These are phyloP conservation scores for Allomyces javanicus DNA, from an alignment of 192 early-diverging fungal genomes.

Conservation along the genomic window DNA sequence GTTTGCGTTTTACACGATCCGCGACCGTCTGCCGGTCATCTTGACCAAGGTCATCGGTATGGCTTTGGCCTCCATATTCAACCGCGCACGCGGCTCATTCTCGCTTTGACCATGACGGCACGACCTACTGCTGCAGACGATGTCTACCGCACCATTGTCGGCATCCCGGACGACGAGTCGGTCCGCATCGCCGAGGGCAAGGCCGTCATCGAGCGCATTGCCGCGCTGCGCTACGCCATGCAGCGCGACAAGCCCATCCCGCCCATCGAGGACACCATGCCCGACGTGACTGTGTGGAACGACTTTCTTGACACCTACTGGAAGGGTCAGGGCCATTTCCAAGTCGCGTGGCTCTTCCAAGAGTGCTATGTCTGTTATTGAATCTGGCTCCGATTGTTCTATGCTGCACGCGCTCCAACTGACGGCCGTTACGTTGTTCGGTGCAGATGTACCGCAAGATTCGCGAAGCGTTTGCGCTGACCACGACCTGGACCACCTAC, in stretches of 20 bases:
- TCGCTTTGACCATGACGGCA: no score
- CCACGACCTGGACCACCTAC: conserved; percentile 36
- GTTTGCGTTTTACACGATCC: conserved; percentile 61
- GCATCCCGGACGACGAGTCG: conserved; percentile 11
- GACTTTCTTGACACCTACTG: conserved; percentile 29
- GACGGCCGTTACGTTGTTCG: no score
- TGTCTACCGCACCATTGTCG: conserved; percentile 28
- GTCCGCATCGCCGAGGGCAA: conserved; percentile 35
- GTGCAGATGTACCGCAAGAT: conserved; percentile 45
- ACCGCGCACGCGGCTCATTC: no score
- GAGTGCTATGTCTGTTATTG: conserved; percentile 37
- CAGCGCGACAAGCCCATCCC: conserved; percentile 32
- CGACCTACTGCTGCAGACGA: conserved; percentile 16
- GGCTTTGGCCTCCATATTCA: not conserved
- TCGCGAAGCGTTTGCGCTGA: conserved; percentile 30
- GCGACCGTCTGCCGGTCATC: conserved; percentile 62
- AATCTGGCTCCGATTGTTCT: not conserved
- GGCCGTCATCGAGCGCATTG: conserved; percentile 38
- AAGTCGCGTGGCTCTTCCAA: conserved; percentile 55
- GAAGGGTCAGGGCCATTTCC: conserved; percentile 42
- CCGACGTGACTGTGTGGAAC: conserved; percentile 50
- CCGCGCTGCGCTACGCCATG: conserved; percentile 53
- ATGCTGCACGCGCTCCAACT: no score
- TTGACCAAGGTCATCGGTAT: conserved; percentile 44
- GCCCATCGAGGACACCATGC: conserved; percentile 17